Conservation (phyloP, 2,329 filamentous ascomycete genomes). For the Truncatella angustata region DNA sequence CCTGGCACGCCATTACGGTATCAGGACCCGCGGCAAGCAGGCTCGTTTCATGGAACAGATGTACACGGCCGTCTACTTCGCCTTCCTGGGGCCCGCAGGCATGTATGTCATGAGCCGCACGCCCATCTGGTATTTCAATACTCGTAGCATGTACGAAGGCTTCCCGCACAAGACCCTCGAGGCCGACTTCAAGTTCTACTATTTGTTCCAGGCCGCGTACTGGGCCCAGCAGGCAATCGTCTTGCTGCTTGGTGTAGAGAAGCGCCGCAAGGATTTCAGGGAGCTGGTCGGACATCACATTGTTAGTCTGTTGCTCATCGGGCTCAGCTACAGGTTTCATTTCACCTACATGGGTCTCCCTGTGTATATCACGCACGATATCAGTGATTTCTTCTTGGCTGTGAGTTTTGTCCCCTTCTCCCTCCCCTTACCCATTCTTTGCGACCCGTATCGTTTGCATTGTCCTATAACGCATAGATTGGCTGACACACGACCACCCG, state of each 20-base stretch:
- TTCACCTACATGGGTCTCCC: slow-evolving; percentile 94
- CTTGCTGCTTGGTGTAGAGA: slow-evolving; percentile 81
- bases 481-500: not conserved
- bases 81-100: slow-evolving; percentile 75
- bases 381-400: slow-evolving; percentile 93
- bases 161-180: slow-evolving; percentile 84
- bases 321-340: slow-evolving; percentile 88
- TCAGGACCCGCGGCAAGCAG: slow-evolving; percentile 74
- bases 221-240: slow-evolving; percentile 95
- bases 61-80: slow-evolving; percentile 92
- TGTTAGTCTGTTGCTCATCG: slow-evolving; percentile 81
- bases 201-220: slow-evolving; percentile 90
- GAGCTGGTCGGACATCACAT: slow-evolving; percentile 91
- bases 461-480: no score
- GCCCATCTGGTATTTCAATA: slow-evolving; percentile 97
- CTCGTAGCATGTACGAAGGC: slow-evolving; percentile 80
- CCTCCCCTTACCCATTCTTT: not conserved
- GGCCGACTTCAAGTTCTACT: slow-evolving; percentile 88
- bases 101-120: slow-evolving; percentile 88
- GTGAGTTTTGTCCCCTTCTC: slow-evolving; percentile 47
- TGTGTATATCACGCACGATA: slow-evolving; percentile 92
- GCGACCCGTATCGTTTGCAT: no score
- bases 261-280: slow-evolving; percentile 91
- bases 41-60: slow-evolving; percentile 93
- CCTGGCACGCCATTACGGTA: slow-evolving; percentile 66